Evolutionary conservation across 2,329 filamentous ascomycete genomes (phyloP), one percentile per base, ranked within the genome.

Genomic region (Colletotrichum camelliae): DNA sequence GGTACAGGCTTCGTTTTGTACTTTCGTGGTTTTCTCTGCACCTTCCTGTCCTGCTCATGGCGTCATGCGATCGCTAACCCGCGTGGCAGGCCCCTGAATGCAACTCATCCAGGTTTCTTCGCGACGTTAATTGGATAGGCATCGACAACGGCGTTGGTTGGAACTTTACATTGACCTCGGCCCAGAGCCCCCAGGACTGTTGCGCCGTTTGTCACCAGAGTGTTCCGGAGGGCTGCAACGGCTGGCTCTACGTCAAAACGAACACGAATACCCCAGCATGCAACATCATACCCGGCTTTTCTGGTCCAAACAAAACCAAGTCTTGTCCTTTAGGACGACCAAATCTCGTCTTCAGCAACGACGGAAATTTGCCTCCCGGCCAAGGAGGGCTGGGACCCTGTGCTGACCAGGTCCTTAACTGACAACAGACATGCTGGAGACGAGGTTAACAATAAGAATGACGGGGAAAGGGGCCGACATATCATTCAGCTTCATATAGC

Each of bases 81-180:
- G n/a, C 55, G 24, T n/a, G 3, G 29, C 37, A 74, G 73, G 24
- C 61, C 8, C 65, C 60, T 16, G 65, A 71, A 21, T 79, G 77
- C 61, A 35, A 43, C 24, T 15, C 66, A 12, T 66, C 75, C 18
- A 62, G 69, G 6, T 77, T 76, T 57, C 15, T 58, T 27, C 60
- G 57, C n/a, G 65, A 66, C 13, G 75, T 77, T 35, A 67, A 67
- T 27, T 79, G 77, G 77, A 71, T 78, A 27, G 77, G 77, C 15
- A 76, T 77, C n/a, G 39, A 21, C 31, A 62, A 27, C 15, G 57
- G 57, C 7, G 33, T n/a, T 9, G 68, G 57, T 27, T 79, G 77
- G 77, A 35, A 72, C 5, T 79, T 68, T 58, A 70, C 76, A 5
- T 43, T 79, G 35, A 61, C 43, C 16, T 27, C 57, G 21, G 74